A percentile compares a stretch with the other conserved stretches of the same genome.
These are phyloP conservation scores for Cordyceps fumosorosea DNA, from an alignment of 2,329 filamentous ascomycete species.

Conservation along the genomic window DNA sequence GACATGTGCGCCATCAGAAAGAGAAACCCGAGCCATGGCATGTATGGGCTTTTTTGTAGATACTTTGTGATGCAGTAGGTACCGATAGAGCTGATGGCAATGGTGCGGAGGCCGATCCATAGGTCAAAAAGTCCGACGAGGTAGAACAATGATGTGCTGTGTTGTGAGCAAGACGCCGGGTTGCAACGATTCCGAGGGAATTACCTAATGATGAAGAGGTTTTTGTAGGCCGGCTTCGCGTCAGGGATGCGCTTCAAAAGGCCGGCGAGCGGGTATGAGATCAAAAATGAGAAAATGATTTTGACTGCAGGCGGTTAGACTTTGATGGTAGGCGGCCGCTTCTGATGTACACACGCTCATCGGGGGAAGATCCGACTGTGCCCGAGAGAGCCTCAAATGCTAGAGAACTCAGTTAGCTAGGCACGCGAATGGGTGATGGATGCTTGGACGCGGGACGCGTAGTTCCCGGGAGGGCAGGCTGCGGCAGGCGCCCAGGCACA, in stretches of 20 bases:
- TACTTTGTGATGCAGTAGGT: slow-evolving; percentile 80
- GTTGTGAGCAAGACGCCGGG: not conserved
- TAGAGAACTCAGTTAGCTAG: slow-evolving; percentile 17
- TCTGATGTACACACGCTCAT: slow-evolving; percentile 35
- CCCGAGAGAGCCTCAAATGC: slow-evolving; percentile 38
- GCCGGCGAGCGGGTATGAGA: slow-evolving; percentile 87
- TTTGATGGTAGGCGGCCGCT: not conserved
- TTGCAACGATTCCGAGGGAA: not conserved
- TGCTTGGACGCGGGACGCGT: not conserved
- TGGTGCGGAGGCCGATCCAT: slow-evolving; percentile 74
- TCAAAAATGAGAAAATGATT: slow-evolving; percentile 79
- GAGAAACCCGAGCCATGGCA: slow-evolving; percentile 95
- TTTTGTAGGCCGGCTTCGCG: slow-evolving; percentile 74
- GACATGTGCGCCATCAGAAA: slow-evolving; percentile 97
- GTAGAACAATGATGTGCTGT: slow-evolving; percentile 77
- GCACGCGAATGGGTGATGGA: not conserved
- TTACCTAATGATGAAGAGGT: slow-evolving; percentile 76
- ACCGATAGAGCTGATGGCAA: slow-evolving; percentile 71
- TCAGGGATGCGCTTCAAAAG: slow-evolving; percentile 88
- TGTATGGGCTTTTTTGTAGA: slow-evolving; percentile 73
- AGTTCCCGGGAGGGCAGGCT: not conserved
- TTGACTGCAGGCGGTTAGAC: slow-evolving; percentile 58
- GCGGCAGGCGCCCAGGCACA: not conserved
- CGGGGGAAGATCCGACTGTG: slow-evolving; percentile 36
- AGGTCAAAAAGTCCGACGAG: slow-evolving; percentile 89